Conservation (phyloP, 495 filamentous ascomycete genomes). For the Umbilicaria muhlenbergii region DNA sequence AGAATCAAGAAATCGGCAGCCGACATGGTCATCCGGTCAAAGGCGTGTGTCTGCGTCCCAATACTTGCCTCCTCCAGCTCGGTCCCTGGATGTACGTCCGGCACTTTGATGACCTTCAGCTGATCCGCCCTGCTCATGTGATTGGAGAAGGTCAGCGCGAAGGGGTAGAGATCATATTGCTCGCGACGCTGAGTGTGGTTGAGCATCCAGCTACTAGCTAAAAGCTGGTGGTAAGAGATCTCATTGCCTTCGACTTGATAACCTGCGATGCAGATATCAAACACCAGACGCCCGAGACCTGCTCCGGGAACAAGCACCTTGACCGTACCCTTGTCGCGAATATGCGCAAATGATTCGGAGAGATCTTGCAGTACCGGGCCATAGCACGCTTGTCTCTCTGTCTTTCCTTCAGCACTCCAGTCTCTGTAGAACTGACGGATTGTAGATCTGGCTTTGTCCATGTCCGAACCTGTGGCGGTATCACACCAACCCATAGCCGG, state of each 20-base stretch:
- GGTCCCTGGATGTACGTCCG: slow-evolving; percentile 57
- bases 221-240: slow-evolving; percentile 83
- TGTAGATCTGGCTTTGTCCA: slow-evolving; percentile 83
- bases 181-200: slow-evolving; percentile 44
- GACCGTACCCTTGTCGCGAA: slow-evolving; percentile 20
- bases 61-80: slow-evolving; percentile 24
- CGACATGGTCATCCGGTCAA: slow-evolving; percentile 67
- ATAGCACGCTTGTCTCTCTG: slow-evolving; percentile 63
- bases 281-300: slow-evolving; percentile 72
- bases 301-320: slow-evolving; percentile 79
- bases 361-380: slow-evolving; percentile 52
- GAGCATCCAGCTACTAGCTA: slow-evolving; percentile 75
- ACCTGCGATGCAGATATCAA: slow-evolving; percentile 65
- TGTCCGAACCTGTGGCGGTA: slow-evolving; percentile 47
- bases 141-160: slow-evolving; percentile 70
- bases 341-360: slow-evolving; percentile 30
- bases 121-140: slow-evolving; percentile 55
- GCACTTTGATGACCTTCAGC: slow-evolving; percentile 49
- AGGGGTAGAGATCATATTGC: slow-evolving; percentile 52
- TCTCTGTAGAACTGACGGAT: slow-evolving; percentile 90
- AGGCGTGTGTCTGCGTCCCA: slow-evolving; percentile 11
- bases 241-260: slow-evolving; percentile 81
- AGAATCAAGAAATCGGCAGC: slow-evolving; percentile 69
- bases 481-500: slow-evolving; percentile 42
- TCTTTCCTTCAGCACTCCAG: slow-evolving; percentile 66